These are phyloP conservation scores for Trichoderma citrinoviride DNA, from an alignment of 2,329 filamentous ascomycete genomes.

Conservation along the genomic window DNA sequence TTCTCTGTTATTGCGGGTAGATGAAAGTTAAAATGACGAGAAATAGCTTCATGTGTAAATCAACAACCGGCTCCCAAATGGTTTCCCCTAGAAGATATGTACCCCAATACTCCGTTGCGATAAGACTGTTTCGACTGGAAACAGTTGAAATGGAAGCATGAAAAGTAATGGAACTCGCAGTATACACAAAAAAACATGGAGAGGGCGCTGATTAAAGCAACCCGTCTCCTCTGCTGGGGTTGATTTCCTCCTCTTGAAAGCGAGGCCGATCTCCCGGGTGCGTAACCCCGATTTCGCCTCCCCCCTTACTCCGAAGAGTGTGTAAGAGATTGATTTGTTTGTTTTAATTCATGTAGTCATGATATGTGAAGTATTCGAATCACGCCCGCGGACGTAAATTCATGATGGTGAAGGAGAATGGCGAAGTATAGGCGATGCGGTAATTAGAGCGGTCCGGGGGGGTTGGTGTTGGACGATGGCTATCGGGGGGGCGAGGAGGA, in stretches of 20 bases:
- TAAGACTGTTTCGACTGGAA: conserved; percentile 11
- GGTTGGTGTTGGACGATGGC: conserved; percentile 1
- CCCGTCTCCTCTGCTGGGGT: neutral
- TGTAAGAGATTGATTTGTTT: neutral
- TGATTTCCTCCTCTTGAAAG: neutral
- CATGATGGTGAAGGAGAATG: neutral
- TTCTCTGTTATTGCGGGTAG: conserved; percentile 1
- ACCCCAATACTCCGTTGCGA: conserved; percentile 21
- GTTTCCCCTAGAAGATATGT: conserved; percentile 2
- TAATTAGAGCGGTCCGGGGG: neutral
- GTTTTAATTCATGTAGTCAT: conserved; percentile 24
- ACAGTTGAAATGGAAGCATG: conserved; percentile 5
- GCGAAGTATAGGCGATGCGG: neutral
- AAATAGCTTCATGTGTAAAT: neutral
- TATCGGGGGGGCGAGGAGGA: neutral
- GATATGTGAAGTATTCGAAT: conserved; percentile 7
- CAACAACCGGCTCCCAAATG: conserved; percentile 11
- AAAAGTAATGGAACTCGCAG: conserved; percentile 2
- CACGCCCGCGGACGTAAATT: neutral
- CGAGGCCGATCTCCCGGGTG: neutral
- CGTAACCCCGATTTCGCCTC: neutral
- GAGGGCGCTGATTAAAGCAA: neutral
- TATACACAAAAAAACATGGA: conserved; percentile 23
- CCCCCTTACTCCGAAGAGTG: neutral
- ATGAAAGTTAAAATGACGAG: neutral